phyloP scores from a whole-genome alignment of 2,329 filamentous ascomycete genomes.

The Fusarium nygamai region DNA sequence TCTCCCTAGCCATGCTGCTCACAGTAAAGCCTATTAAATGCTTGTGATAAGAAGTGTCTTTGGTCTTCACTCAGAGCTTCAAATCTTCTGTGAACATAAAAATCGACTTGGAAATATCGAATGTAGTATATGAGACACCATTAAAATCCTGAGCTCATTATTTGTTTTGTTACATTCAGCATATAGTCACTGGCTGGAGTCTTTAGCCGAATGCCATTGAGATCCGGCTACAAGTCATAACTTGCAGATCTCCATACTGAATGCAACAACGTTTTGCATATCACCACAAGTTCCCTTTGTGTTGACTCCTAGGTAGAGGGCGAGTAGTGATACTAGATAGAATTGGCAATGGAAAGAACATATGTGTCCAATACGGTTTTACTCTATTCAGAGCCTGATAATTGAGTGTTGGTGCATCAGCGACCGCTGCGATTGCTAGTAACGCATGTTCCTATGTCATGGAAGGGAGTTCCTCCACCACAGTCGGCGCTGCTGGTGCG shows the following conservation, averaged over 20 bases:
- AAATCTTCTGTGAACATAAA: background rate
- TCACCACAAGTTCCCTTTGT: no score
- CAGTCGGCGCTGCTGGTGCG: no score
- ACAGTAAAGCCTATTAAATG: background rate
- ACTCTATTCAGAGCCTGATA: background rate
- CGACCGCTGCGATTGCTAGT: no score
- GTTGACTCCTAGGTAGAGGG: background rate
- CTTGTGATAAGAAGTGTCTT: background rate
- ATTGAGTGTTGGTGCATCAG: background rate
- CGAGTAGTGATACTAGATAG: background rate
- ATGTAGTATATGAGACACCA: background rate
- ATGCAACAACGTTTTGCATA: no score
- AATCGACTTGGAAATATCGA: rapidly evolving
- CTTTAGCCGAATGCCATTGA: background rate
- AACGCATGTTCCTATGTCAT: background rate
- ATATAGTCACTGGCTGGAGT: background rate
- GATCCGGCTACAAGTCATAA: background rate
- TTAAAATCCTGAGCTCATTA: background rate
- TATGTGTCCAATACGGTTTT: background rate
- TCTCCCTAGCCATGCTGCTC: background rate
- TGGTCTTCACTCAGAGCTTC: background rate
- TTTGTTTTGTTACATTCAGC: background rate
- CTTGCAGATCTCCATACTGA: background rate
- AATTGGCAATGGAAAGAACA: background rate
- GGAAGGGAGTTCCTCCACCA: background rate